phyloP scores from a whole-genome alignment of 2,329 filamentous ascomycete species.

The Zasmidium cellare region DNA sequence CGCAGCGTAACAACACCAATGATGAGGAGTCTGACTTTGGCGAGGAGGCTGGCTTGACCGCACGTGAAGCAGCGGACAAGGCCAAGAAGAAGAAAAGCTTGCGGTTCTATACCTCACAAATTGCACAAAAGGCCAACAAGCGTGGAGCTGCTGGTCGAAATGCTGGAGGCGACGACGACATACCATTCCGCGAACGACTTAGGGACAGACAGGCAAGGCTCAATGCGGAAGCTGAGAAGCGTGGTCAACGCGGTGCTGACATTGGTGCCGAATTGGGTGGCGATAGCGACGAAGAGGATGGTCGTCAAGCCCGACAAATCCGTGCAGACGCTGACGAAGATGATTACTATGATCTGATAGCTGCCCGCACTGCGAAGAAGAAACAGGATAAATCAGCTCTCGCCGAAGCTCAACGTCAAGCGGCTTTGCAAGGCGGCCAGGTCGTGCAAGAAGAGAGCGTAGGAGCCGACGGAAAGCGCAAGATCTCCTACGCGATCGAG shows the following conservation, averaged over 20 bases:
- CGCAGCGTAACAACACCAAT: slow-evolving; percentile 26
- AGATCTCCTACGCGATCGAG: slow-evolving; percentile 89
- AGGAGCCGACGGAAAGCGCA: slow-evolving; percentile 82
- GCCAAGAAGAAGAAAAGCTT: slow-evolving; percentile 85
- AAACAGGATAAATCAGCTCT: slow-evolving; percentile 75
- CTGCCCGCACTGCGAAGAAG: slow-evolving; percentile 62
- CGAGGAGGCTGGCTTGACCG: slow-evolving; percentile 79
- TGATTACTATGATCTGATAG: slow-evolving; percentile 89
- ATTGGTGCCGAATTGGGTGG: slow-evolving; percentile 68
- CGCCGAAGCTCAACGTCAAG: slow-evolving; percentile 56
- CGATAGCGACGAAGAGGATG: slow-evolving; percentile 67
- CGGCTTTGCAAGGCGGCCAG: slow-evolving; percentile 57
- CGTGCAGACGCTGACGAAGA: slow-evolving; percentile 56
- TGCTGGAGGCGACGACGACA: slow-evolving; percentile 75
- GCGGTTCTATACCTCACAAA: slow-evolving; percentile 97
- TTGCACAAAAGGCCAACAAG: slow-evolving; percentile 90
- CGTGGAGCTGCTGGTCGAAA: slow-evolving; percentile 71
- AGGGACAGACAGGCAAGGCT: slow-evolving; percentile 83
- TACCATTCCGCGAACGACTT: slow-evolving; percentile 85
- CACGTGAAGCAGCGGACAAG: slow-evolving; percentile 80
- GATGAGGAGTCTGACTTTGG: slow-evolving; percentile 85
- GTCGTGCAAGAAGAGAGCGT: slow-evolving; percentile 69
- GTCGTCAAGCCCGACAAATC: slow-evolving; percentile 54
- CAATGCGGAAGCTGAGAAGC: slow-evolving; percentile 82
- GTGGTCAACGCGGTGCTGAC: slow-evolving; percentile 65